Evolutionary conservation across 305 asterid genomes (phyloP), one percentile per base, ranked within the genome.

Genomic region (Fraxinus platypoda): DNA sequence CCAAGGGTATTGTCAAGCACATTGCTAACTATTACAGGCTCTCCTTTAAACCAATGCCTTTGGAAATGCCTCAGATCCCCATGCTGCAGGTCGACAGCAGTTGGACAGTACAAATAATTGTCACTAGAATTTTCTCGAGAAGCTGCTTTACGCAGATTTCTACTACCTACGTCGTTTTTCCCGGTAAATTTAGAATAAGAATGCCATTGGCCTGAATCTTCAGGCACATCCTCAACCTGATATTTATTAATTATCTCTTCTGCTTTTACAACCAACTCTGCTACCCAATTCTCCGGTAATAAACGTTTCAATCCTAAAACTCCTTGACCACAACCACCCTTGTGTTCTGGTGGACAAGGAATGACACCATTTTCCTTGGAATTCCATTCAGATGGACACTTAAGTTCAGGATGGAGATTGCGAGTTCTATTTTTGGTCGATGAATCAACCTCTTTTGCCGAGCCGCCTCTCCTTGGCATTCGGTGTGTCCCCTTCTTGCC

Each of bases 31-130:
- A 93, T 87, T 28, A 91, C 91, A 17, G 97, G 97, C 78, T 93
- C 93, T 2, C 95, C 93, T 81, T 83, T 91, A 12, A 77, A 76
- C 97, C 97, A 93, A 83, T 91, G 97, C 83, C 81, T 79, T 52
- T 85, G 93, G 77, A 93, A 93, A 86, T 91, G 95, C 82, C 85
- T 85, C 81, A 88, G 74, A 85, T 88, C 93, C 74, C 77, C 89
- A 62, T 73, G 84, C 59, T 83, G 66, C 30, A 91, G 23, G 59
- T 88, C 92, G 31, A 82, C 84, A 66, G 94, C 94, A 79, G 85
- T 66, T 71, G 93, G 94, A 41, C 91, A 86, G 85, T 85, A 90
- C 57, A 93, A 76, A 74, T 77, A 82, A 73, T 90, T 91, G 83
- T 91, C 95, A 59, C 31, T 78, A 17, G 90, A 85, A 57, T 78